Evolutionary conservation across 805 yeast species (phyloP).

Genomic region (Saccharomycopsis sp.): DNA sequence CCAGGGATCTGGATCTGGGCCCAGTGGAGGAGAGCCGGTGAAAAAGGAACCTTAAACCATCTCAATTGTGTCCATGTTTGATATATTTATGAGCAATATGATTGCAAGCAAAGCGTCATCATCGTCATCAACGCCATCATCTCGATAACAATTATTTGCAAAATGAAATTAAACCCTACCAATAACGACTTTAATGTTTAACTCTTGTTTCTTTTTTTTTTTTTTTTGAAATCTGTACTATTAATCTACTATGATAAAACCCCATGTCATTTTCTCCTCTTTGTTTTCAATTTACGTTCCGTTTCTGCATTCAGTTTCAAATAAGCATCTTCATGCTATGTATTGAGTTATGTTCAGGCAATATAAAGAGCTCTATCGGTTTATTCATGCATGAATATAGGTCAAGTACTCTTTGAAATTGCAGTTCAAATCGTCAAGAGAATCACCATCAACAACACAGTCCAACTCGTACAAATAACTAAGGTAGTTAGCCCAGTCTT

Average conservation of each 20-base stretch:
- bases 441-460: conserved; percentile 17
- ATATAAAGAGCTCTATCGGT: no score
- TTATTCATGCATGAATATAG: conserved; percentile 2
- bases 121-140: no score
- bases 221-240: neutral
- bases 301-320: no score
- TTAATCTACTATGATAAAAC: neutral
- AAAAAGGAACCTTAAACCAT: no score
- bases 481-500: conserved; percentile 16
- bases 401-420: conserved; percentile 14
- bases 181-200: neutral
- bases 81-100: no score
- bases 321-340: no score
- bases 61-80: no score
- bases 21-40: conserved; percentile 6
- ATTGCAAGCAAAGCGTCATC: no score
- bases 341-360: no score
- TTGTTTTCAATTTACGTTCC: neutral
- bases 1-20: conserved; percentile 29
- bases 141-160: no score
- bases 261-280: neutral
- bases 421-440: conserved; percentile 3
- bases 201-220: neutral
- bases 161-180: neutral
- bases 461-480: conserved; percentile 17